Evolutionary conservation across 2,329 filamentous ascomycete genomes (phyloP), one percentile per base, ranked within the genome.

Genomic region (Ascochyta viciae-villosae): DNA sequence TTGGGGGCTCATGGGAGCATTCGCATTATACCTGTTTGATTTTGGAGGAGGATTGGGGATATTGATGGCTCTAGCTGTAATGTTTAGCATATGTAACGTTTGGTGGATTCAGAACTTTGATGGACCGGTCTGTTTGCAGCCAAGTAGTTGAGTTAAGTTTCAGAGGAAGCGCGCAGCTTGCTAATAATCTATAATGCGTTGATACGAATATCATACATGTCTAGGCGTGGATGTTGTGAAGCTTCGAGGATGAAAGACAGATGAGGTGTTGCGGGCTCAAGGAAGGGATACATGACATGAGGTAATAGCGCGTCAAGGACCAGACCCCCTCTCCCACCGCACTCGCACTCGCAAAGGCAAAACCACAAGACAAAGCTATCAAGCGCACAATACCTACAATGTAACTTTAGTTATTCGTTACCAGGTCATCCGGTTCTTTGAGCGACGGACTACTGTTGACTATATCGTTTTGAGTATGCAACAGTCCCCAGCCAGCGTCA

Each of bases 41-140:
- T 57, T 50, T 38, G 48, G 16, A 41, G 49, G 52, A 47, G 31
- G 50, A 47, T 37, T 49, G 55, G 38, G 27, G 46, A 48, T 40
- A 52, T 54, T 60, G 44, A 46, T 58, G 50, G 56, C 56, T 65
- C 49, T 44, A 54, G 62, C 57, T 54, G 57, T 62, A 65, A 65
- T 64, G 58, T 65, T 59, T 62, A 49, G 39, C 50, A 47, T 27
- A 34, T 40, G 48, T 54, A 50, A 53, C 43, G 34, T 44, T 33
- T 40, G 35, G 40, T 41, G 34, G 26, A 23, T 22, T 33, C 26
- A 33, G 24, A 8, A 46, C 37, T 12, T 35, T 41, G 47, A 27
- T 44, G 38, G 16, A 22, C 19, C 33, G 27, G 42, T 9, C 7
- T 42, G n/a, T 13, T 22, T 10, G 23, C 26, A 10, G n/a, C 26